Evolutionary conservation across 2,329 filamentous ascomycete species (phyloP).

Genomic region (Colletotrichum lini): DNA sequence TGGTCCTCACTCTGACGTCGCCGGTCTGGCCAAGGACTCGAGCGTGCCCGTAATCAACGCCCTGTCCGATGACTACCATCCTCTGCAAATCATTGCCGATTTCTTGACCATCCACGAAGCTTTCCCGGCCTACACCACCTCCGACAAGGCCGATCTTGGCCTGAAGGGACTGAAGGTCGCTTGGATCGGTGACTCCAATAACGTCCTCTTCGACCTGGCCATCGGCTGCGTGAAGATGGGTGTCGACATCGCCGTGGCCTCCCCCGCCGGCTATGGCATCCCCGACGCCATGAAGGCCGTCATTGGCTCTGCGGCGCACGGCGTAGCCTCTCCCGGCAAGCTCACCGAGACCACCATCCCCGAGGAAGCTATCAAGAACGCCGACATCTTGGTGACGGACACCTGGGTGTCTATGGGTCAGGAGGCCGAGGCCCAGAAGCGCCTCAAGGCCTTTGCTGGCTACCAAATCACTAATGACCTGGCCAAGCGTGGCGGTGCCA

Average conservation of each 20-base stretch:
- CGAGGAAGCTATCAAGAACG: slow-evolving; percentile 86
- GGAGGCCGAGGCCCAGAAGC: slow-evolving; percentile 84
- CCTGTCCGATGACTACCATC: slow-evolving; percentile 92
- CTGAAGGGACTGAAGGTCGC: slow-evolving; percentile 90
- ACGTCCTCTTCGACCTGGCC: slow-evolving; percentile 94
- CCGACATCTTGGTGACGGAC: slow-evolving; percentile 93
- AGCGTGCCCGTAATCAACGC: slow-evolving; percentile 88
- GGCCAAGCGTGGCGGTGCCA: slow-evolving; percentile 87
- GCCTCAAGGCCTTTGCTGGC: slow-evolving; percentile 85
- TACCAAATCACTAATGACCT: slow-evolving; percentile 94
- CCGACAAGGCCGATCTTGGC: slow-evolving; percentile 65
- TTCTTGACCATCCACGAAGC: slow-evolving; percentile 90
- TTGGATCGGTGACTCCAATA: slow-evolving; percentile 97
- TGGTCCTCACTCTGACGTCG: slow-evolving; percentile 81
- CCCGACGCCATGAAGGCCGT: slow-evolving; percentile 80
- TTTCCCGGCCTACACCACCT: slow-evolving; percentile 66
- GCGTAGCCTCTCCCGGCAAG: slow-evolving; percentile 72
- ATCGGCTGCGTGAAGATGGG: slow-evolving; percentile 91
- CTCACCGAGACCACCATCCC: slow-evolving; percentile 84
- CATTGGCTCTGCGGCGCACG: slow-evolving; percentile 75
- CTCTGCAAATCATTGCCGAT: slow-evolving; percentile 94
- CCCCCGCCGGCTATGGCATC: slow-evolving; percentile 87
- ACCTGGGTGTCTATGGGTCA: slow-evolving; percentile 99
- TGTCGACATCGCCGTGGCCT: slow-evolving; percentile 88
- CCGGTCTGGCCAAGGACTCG: slow-evolving; percentile 78